These are phyloP conservation scores for Chlamydomonas eustigma DNA, from an alignment of 139 green algal species.

Conservation along the genomic window DNA sequence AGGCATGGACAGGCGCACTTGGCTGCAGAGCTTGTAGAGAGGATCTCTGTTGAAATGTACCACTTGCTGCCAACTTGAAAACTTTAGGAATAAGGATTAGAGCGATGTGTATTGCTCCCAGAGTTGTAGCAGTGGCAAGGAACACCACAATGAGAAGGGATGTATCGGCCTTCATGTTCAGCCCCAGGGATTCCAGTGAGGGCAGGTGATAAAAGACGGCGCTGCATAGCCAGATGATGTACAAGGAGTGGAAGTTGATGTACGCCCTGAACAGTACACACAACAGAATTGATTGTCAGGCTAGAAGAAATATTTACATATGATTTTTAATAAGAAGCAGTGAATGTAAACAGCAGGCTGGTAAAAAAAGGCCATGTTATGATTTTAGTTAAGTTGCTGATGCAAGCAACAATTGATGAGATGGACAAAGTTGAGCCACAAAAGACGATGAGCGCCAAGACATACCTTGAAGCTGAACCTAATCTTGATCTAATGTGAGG, in stretches of 20 bases:
- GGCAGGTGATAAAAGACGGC: constrained; percentile 84
- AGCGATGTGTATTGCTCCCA: no score
- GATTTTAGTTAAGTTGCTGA: no score
- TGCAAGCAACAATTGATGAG: constrained; percentile 31
- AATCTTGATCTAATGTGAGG: not conserved
- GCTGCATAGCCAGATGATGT: constrained; percentile 77
- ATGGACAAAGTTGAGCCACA: not conserved
- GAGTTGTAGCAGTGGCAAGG: not conserved
- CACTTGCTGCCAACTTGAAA: no score
- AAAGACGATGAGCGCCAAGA: constrained; percentile 78
- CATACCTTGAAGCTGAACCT: constrained; percentile 28
- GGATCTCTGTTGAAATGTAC: no score
- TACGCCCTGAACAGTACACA: constrained; percentile 48
- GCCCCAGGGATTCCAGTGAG: constrained; percentile 60
- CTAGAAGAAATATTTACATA: constrained; percentile 32
- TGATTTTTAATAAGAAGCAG: constrained; percentile 71
- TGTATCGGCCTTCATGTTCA: constrained; percentile 44
- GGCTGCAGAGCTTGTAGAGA: no score
- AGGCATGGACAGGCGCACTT: no score
- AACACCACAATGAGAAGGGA: constrained; percentile 8
- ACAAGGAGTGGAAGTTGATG: constrained; percentile 75
- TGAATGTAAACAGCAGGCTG: no score
- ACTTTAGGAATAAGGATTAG: no score
- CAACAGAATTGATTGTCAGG: not conserved
- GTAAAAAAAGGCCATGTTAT: no score